Percentiles rank a stretch among this genome's conserved stretches.
phyloP scores from a whole-genome alignment of 805 yeast genomes.

The Kazachstania taianensis region DNA sequence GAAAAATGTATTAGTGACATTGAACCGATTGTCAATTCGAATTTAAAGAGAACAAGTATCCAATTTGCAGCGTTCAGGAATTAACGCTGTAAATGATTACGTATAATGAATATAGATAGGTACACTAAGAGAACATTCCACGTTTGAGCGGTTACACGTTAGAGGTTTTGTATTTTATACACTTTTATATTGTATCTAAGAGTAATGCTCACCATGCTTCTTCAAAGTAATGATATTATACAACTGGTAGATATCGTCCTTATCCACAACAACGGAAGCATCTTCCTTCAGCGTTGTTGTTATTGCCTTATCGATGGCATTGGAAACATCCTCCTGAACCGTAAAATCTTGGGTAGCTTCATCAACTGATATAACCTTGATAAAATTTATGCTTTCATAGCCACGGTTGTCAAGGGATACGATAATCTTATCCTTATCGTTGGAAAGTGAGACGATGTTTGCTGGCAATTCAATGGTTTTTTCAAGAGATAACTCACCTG shows the following conservation, averaged over 20 bases:
- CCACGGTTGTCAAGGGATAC: constrained; percentile 29
- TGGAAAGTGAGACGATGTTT: constrained; percentile 26
- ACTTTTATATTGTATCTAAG: constrained; percentile 8
- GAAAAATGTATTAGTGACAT: constrained; percentile 22
- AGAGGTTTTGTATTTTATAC: too few relatives aligned
- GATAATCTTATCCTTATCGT: constrained; percentile 26
- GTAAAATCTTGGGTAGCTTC: constrained; percentile 12
- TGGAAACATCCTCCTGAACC: constrained; percentile 13
- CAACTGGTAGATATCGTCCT: constrained; percentile 38
- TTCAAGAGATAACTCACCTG: constrained; percentile 16
- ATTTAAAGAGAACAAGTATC: constrained; percentile 21
- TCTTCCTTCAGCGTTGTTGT: constrained; percentile 17
- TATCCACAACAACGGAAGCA: constrained; percentile 28
- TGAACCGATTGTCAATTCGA: constrained; percentile 24
- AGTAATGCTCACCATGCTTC: constrained; percentile 47
- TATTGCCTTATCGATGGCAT: constrained; percentile 16
- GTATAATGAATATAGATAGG: too few relatives aligned
- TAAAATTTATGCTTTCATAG: constrained; percentile 9
- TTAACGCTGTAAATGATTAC: too few relatives aligned
- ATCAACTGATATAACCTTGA: constrained; percentile 17
- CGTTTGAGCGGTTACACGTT: too few relatives aligned
- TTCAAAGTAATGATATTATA: constrained; percentile 41
- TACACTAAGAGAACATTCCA: too few relatives aligned
- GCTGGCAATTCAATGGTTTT: constrained; percentile 25
- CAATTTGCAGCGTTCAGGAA: constrained; percentile 28